Base-by-base conservation (phyloP, 1,139 yeast species). In the Neolecta irregularis region DNA sequence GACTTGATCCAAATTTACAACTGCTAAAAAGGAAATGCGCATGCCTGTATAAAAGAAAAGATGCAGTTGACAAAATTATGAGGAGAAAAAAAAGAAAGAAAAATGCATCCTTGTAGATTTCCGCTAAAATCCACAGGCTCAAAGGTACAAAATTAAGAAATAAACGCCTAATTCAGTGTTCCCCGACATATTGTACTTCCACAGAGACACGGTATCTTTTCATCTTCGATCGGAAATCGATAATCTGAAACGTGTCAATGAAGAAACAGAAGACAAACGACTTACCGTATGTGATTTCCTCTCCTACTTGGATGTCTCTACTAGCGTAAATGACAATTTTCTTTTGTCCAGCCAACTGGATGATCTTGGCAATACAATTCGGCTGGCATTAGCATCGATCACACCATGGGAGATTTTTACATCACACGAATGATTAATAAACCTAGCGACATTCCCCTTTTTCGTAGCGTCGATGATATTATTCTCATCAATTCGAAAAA, bases 401-500 rank as follows among this genome's bases (percentile, higher is more conserved):
- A 26, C 3, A 26, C 6, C 16, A 26, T 11, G 20, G 20, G 5
- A 11, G 3, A 26, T 19, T 19, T 13, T 19, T 11, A 26, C 30
- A 17, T 36, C 43, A 24, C 43, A 88, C 53, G 95, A 81, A 56
- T 91, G 99, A 51, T 91, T 88, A 54, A 88, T 88, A 51, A 91
- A 88, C 43, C 94, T 61, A 0, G 98, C 98, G 48, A 85, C 83
- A 3, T 95, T 95, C 25, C 99, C 99, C 45, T 77, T 79, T 52
- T 85, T 85, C 1, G 98, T 88, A 2, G 99, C 98, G 58, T 91
- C 99, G 39, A 91, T 78, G 5, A 91, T 96, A 0, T 93, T 80
- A 46, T 80, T 77, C 50, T 85, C 94, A 53, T 88, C 98, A 39
- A 88, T 77, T 46, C 96, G 64, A 57, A 88, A 88, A 41, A 88